A percentile compares a stretch with the other conserved stretches of the same genome.
Evolutionary conservation across 2,329 filamentous ascomycete species (phyloP).

Genomic region (Cladosporium sp.): DNA sequence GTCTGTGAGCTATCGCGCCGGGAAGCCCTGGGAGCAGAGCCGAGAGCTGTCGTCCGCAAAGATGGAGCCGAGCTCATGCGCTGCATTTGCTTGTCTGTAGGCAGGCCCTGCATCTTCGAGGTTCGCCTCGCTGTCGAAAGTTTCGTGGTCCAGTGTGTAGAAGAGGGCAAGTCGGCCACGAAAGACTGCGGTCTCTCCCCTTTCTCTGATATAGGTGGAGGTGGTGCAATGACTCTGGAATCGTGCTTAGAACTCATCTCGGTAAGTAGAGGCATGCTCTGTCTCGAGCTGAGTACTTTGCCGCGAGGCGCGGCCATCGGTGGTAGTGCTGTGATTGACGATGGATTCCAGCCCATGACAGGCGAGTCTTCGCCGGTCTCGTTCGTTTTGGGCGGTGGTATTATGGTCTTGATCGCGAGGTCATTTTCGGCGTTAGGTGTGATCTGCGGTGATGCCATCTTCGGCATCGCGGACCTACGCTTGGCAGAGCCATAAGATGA

Average conservation of each 20-base stretch:
- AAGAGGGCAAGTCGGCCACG: constrained; percentile 23
- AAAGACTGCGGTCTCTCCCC: constrained; percentile 24
- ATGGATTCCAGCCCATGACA: neutral
- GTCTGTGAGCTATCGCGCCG: constrained; percentile 18
- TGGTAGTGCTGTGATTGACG: constrained; percentile 1
- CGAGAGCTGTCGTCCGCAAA: neutral
- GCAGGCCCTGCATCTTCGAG: constrained; percentile 15
- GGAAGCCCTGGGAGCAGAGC: neutral
- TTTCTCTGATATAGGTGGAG: constrained; percentile 9
- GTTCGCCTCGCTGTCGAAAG: constrained; percentile 9
- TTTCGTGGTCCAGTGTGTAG: constrained; percentile 18
- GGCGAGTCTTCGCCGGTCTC: constrained; percentile 5
- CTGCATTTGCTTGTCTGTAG: neutral
- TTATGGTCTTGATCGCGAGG: neutral
- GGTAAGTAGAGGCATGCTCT: constrained; percentile 11
- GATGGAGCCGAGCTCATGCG: constrained; percentile 13
- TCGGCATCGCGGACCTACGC: constrained; percentile 23
- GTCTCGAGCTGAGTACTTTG: neutral
- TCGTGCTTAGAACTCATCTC: constrained; percentile 14
- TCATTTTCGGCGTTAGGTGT: neutral
- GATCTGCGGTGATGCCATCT: neutral
- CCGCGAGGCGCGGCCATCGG: neutral
- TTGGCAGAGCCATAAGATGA: constrained; percentile 23
- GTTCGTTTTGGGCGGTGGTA: neutral
- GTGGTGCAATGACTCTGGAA: constrained; percentile 15